Evolutionary conservation across 208 protist genomes (phyloP).

Genomic region (Leishmania major): DNA sequence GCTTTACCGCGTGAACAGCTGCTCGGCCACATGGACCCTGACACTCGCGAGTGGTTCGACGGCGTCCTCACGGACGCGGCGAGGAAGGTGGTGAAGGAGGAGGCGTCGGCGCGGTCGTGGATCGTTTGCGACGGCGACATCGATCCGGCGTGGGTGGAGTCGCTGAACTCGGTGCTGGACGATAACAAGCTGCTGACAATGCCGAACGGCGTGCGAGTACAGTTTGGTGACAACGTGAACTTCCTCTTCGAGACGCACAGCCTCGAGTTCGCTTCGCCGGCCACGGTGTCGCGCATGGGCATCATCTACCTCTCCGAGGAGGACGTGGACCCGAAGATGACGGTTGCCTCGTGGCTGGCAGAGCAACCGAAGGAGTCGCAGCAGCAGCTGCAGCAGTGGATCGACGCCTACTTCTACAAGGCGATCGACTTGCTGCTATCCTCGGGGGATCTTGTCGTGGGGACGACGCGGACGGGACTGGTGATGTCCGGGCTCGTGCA

Average conservation of each 20-base stretch:
- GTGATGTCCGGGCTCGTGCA: conserved; percentile 95
- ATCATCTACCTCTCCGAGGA: conserved; percentile 98
- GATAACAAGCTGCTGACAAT: conserved; percentile 99
- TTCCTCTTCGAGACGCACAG: conserved; percentile 99
- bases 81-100: conserved; percentile 94
- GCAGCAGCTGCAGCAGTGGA: conserved; percentile 77
- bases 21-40: conserved; percentile 97
- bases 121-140: conserved; percentile 99
- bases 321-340: conserved; percentile 92
- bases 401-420: conserved; percentile 94
- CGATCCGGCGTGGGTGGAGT: conserved; percentile 99
- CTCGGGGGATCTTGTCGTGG: conserved; percentile 77
- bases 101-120: conserved; percentile 90
- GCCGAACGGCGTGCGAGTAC: conserved; percentile 98
- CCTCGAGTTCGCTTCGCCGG: conserved; percentile 97
- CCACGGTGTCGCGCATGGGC: conserved; percentile 98
- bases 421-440: conserved; percentile 89
- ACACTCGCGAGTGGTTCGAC: conserved; percentile 99
- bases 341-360: conserved; percentile 93
- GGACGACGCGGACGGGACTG: conserved; percentile 93
- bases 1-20: conserved; percentile 95
- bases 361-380: conserved; percentile 82
- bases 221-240: conserved; percentile 98
- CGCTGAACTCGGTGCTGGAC: conserved; percentile 99
- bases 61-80: conserved; percentile 97